A percentile compares a stretch with the other conserved stretches of the same genome.
Evolutionary conservation across 164 flowering plant genomes (phyloP).

Genomic region (Magnolia officinalis): DNA sequence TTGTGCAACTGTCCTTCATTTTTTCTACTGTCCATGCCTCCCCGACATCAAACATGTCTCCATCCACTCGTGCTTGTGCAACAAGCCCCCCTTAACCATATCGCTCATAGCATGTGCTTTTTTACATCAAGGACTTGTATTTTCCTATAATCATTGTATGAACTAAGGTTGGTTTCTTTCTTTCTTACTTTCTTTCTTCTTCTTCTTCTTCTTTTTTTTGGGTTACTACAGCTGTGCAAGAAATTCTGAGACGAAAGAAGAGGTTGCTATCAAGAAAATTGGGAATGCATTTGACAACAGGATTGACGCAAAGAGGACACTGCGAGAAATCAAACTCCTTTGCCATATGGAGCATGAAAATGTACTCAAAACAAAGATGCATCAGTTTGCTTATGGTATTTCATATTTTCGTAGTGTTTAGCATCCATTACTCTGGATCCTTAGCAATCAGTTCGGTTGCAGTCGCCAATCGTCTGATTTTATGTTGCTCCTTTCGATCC

Average conservation of each 20-base stretch:
- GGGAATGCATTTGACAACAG: conserved; percentile 76
- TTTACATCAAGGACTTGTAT: neutral
- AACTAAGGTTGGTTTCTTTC: neutral
- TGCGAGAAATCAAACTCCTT: conserved; percentile 78
- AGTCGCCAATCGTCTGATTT: too few relatives aligned
- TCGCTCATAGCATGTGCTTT: too few relatives aligned
- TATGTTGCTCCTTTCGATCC: too few relatives aligned
- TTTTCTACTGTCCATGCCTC: too few relatives aligned
- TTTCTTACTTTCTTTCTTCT: too few relatives aligned
- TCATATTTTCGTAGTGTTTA: neutral
- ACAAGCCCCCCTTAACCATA: too few relatives aligned
- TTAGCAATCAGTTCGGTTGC: too few relatives aligned
- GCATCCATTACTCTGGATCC: too few relatives aligned
- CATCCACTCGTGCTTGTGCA: too few relatives aligned
- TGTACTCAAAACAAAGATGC: conserved; percentile 25
- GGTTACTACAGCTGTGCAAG: conserved; percentile 45
- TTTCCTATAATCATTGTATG: neutral
- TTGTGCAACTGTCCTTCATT: too few relatives aligned
- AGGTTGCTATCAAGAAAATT: conserved; percentile 76
- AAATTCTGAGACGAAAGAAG: conserved; percentile 69
- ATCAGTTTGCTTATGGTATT: neutral
- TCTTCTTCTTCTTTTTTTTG: neutral
- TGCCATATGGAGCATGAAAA: conserved; percentile 78
- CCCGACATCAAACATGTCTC: too few relatives aligned
- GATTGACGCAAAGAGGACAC: conserved; percentile 75